Evolutionary conservation across 176 grass and related monocot genomes (phyloP).

Genomic region (Triticum monococcum): DNA sequence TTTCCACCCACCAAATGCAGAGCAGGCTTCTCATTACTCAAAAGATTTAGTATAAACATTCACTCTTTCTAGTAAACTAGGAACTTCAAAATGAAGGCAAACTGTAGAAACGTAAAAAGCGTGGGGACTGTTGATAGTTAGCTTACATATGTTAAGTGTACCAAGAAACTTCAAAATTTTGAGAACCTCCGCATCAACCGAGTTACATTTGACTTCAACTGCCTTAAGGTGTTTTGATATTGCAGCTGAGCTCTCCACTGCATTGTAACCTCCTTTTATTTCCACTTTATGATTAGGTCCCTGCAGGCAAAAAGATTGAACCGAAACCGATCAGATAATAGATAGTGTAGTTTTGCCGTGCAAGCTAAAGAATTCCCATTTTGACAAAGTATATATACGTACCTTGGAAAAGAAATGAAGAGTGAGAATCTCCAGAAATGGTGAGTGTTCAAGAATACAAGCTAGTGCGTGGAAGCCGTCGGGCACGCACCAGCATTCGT

Average conservation of each 20-base stretch:
- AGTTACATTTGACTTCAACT: conserved; percentile 17
- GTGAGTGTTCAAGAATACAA: conserved; percentile 19
- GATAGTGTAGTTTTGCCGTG: not conserved
- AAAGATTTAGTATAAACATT: not conserved
- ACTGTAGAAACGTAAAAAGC: not conserved
- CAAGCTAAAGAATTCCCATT: not conserved
- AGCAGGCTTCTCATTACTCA: not conserved
- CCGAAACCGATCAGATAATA: not conserved
- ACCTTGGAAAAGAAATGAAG: conserved; percentile 22
- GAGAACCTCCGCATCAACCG: not conserved
- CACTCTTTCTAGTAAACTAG: not conserved
- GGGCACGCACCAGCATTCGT: not conserved
- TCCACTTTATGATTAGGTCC: not conserved
- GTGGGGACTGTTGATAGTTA: not conserved
- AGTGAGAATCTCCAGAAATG: conserved; percentile 22
- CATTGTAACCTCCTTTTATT: not conserved
- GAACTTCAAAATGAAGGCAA: not conserved
- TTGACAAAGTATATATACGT: not conserved
- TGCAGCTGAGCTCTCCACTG: not conserved
- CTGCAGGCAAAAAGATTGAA: not conserved
- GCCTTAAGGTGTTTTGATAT: conserved; percentile 21
- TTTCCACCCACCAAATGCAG: not conserved
- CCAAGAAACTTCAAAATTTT: conserved; percentile 4
- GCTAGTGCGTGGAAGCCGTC: not conserved
- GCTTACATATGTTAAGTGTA: conserved; percentile 25